phyloP scores from a whole-genome alignment of 1,284 basidiomycete species.

The Trichosporon sp. region DNA sequence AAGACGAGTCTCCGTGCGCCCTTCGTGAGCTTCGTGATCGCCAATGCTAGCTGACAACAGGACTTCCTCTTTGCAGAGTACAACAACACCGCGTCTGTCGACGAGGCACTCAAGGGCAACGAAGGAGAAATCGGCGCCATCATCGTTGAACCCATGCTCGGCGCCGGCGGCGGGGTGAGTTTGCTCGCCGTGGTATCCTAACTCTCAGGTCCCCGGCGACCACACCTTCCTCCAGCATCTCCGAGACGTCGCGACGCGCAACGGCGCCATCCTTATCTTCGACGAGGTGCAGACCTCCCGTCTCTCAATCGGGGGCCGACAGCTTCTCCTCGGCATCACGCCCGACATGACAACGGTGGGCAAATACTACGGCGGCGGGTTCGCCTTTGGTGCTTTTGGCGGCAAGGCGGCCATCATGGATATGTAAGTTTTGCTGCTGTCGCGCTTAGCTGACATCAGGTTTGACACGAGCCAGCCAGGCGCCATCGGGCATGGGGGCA shows the following conservation, averaged over 20 bases:
- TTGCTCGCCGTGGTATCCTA: neutral
- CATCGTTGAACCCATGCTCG: slow-evolving; percentile 61
- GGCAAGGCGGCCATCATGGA: slow-evolving; percentile 41
- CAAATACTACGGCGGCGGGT: slow-evolving; percentile 46
- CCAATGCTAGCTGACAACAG: slow-evolving; percentile 18
- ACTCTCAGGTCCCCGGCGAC: slow-evolving; percentile 33
- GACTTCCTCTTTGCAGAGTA: slow-evolving; percentile 45
- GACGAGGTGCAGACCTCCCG: slow-evolving; percentile 59
- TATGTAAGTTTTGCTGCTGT: slow-evolving; percentile 31
- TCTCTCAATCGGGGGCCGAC: slow-evolving; percentile 34
- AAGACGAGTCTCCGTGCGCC: slow-evolving; percentile 28
- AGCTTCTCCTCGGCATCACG: slow-evolving; percentile 35
- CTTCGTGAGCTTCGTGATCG: slow-evolving; percentile 24
- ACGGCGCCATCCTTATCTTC: slow-evolving; percentile 59
- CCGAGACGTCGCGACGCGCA: slow-evolving; percentile 57
- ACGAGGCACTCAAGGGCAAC: slow-evolving; percentile 45
- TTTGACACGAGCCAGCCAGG: slow-evolving; percentile 35
- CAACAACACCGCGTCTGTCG: slow-evolving; percentile 54
- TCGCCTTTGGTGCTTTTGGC: slow-evolving; percentile 46
- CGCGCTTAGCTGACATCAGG: slow-evolving; percentile 24
- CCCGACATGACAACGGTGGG: slow-evolving; percentile 45
- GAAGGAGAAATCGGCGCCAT: slow-evolving; percentile 57
- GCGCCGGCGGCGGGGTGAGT: slow-evolving; percentile 50
- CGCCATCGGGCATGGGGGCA: slow-evolving; percentile 37
- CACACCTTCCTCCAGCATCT: slow-evolving; percentile 57